These are phyloP conservation scores for Malus orientalis DNA, from an alignment of 306 rosid genomes.

Conservation along the genomic window DNA sequence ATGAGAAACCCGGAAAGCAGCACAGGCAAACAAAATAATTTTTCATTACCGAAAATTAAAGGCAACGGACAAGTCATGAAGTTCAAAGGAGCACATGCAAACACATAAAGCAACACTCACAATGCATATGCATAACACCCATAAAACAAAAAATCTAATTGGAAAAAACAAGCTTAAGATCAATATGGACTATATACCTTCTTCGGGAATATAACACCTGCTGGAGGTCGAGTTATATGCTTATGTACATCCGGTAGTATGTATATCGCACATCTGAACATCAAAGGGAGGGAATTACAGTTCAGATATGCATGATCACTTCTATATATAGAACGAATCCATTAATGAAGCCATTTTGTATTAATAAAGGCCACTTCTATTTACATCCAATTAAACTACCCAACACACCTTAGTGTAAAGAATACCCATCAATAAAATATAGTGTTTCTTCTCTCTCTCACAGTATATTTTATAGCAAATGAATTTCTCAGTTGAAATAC, in stretches of 20 bases:
- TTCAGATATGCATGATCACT: neutral
- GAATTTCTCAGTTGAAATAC: conserved; percentile 9
- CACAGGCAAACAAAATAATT: too few relatives aligned
- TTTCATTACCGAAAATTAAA: neutral
- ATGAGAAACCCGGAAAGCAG: neutral
- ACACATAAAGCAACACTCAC: neutral
- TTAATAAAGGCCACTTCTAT: neutral
- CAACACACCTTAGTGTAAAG: neutral
- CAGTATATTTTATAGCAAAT: neutral
- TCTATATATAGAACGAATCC: neutral
- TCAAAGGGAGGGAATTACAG: neutral
- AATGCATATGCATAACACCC: neutral
- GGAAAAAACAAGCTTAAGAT: neutral
- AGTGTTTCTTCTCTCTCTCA: neutral
- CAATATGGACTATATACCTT: conserved; percentile 43
- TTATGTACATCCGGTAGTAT: conserved; percentile 68
- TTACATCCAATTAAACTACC: too few relatives aligned
- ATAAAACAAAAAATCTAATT: neutral
- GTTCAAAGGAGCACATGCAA: neutral
- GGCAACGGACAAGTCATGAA: neutral
- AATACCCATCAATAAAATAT: neutral
- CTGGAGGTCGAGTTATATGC: conserved; percentile 68
- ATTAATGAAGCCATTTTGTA: neutral
- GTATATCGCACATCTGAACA: conserved; percentile 73
- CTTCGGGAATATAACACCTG: conserved; percentile 61